A percentile compares a stretch with the other conserved stretches of the same genome.
phyloP scores from a whole-genome alignment of 2,329 filamentous ascomycete genomes.

The Cladobotryum protrusum region DNA sequence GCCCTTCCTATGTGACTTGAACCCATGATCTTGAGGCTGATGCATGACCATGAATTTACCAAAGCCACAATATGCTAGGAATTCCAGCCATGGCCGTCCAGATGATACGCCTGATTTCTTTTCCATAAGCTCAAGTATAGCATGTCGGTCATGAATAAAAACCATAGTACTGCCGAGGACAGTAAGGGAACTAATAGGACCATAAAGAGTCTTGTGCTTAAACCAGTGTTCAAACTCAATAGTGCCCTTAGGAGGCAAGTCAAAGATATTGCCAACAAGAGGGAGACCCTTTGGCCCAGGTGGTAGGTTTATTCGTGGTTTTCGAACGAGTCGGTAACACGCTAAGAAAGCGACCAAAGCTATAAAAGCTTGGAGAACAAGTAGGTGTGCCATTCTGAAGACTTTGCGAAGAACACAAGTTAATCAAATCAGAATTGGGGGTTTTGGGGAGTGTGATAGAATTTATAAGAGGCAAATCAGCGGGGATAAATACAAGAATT shows the following conservation, averaged over 20 bases:
- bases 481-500: too few species aligned
- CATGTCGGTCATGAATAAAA: conserved; percentile 2
- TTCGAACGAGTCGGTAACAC: conserved; percentile 1
- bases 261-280: conserved; percentile 40
- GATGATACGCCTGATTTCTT: conserved; percentile 1
- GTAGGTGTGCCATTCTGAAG: too few species aligned
- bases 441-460: too few species aligned
- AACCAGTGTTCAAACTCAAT: conserved; percentile 31
- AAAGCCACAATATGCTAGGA: conserved; percentile 4
- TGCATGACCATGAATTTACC: background rate
- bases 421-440: too few species aligned
- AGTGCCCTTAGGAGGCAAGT: conserved; percentile 31
- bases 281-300: conserved; percentile 30
- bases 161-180: background rate
- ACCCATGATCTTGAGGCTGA: background rate
- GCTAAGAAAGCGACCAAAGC: background rate
- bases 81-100: background rate
- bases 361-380: too few species aligned
- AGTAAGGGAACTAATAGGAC: conserved; percentile 7
- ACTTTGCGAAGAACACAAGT: too few species aligned
- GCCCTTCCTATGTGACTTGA: background rate
- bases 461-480: too few species aligned
- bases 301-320: conserved; percentile 8
- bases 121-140: background rate
- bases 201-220: conserved; percentile 27